Evolutionary conservation across 129 eudicot genomes (phyloP).

Genomic region (Lactuca saligna): DNA sequence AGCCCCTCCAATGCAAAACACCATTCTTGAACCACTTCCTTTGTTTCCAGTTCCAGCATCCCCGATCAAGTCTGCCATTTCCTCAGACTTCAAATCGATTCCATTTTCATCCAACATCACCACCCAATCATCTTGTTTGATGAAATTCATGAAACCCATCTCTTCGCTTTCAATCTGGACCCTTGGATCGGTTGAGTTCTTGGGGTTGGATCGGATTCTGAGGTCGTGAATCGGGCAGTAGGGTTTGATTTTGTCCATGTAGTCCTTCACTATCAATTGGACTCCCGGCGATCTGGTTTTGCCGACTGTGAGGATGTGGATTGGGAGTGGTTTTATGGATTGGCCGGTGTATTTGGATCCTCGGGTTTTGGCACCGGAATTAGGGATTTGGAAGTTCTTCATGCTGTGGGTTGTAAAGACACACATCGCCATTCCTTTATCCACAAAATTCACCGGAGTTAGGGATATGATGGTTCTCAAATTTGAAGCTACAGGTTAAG

Average conservation of each 20-base stretch:
- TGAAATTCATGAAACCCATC: constrained; percentile 52
- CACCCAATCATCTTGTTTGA: constrained; percentile 78
- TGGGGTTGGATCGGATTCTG: constrained; percentile 72
- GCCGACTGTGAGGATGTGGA: constrained; percentile 71
- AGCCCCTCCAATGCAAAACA: constrained; percentile 94
- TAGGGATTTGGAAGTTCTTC: constrained; percentile 23
- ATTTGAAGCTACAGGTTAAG: not conserved
- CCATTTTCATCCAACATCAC: constrained; percentile 91
- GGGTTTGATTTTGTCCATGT: constrained; percentile 62
- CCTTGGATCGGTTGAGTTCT: constrained; percentile 66
- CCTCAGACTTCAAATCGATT: constrained; percentile 60
- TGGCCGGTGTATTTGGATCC: constrained; percentile 55
- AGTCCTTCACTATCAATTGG: constrained; percentile 70
- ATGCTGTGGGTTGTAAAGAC: constrained; percentile 20
- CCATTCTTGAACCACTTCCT: constrained; percentile 66
- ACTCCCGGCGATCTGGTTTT: constrained; percentile 71
- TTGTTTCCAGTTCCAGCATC: constrained; percentile 76
- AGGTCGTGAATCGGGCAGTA: constrained; percentile 65
- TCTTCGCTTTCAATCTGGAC: constrained; percentile 86
- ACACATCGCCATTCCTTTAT: constrained; percentile 21
- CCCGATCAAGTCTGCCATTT: constrained; percentile 72
- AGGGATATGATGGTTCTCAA: not conserved
- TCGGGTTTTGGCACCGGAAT: constrained; percentile 15
- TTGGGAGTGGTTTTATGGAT: constrained; percentile 67
- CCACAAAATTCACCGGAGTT: not conserved